These are phyloP conservation scores for Xanthoconium purpureum DNA, from an alignment of 768 basidiomycete genomes.

Conservation along the genomic window DNA sequence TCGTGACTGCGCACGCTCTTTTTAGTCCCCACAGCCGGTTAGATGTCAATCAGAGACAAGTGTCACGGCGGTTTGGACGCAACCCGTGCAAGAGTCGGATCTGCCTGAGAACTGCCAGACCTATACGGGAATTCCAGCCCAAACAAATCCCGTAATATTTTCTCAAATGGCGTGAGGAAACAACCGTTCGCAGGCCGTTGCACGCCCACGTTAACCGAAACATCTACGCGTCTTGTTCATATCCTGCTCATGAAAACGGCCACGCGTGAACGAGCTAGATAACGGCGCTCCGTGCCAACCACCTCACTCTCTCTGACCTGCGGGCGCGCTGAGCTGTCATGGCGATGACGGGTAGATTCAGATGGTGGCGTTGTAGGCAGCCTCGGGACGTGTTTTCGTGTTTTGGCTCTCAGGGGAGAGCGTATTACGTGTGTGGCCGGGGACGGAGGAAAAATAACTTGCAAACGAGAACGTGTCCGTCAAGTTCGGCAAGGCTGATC, in stretches of 20 bases:
- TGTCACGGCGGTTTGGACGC: slow-evolving; percentile 12
- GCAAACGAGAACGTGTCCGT: slow-evolving; percentile 22
- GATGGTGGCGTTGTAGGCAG: slow-evolving; percentile 3
- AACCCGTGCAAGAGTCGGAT: slow-evolving; percentile 22
- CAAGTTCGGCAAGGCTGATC: slow-evolving; percentile 31
- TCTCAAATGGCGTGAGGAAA: slow-evolving; percentile 18
- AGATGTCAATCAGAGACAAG: slow-evolving; percentile 20
- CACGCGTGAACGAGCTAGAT: slow-evolving; percentile 15
- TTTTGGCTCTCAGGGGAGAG: background rate
- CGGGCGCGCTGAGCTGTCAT: background rate
- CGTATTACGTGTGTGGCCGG: slow-evolving; percentile 25
- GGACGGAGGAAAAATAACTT: slow-evolving; percentile 25
- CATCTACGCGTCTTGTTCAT: slow-evolving; percentile 2
- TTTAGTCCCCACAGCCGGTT: slow-evolving; percentile 2
- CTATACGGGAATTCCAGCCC: slow-evolving; percentile 14
- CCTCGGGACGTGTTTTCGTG: background rate
- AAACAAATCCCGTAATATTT: slow-evolving; percentile 10
- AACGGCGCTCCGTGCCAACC: slow-evolving; percentile 9
- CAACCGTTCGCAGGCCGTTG: slow-evolving; percentile 15
- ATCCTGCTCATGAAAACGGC: slow-evolving; percentile 4
- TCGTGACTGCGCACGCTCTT: too few relatives aligned
- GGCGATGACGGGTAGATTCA: background rate
- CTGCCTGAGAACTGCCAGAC: slow-evolving; percentile 27
- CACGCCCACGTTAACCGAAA: slow-evolving; percentile 21
- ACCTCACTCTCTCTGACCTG: too few relatives aligned